Conservation (phyloP, 129 eudicot genomes). For the Chrysanthemum lavandulifolium region DNA sequence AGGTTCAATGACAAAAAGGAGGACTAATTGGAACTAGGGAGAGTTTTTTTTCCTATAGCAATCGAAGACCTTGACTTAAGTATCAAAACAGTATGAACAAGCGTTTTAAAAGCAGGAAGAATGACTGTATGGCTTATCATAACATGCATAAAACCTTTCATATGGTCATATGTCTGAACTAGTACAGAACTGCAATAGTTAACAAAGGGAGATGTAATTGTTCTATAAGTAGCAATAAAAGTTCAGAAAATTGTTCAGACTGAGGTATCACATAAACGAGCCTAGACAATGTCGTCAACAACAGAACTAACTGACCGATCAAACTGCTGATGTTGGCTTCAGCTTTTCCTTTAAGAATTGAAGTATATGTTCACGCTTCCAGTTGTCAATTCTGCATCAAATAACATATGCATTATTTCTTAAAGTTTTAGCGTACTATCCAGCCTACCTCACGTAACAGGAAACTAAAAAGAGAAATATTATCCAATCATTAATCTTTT, state of each 20-base stretch:
- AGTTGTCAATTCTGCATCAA: conserved; percentile 76
- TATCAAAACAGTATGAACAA: background rate
- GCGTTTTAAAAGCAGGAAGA: background rate
- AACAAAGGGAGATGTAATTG: background rate
- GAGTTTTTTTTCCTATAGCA: background rate
- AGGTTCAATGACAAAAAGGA: background rate
- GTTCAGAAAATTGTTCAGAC: background rate
- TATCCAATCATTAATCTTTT: no score
- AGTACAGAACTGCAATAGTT: conserved; percentile 17
- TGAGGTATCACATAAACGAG: background rate
- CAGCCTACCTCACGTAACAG: no score
- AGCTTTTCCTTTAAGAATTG: conserved; percentile 82
- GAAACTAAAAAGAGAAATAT: no score
- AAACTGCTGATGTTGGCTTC: conserved; percentile 52
- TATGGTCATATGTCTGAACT: conserved; percentile 8
- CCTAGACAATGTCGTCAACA: conserved; percentile 16
- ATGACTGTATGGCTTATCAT: background rate
- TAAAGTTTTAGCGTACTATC: conserved; percentile 1
- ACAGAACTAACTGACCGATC: conserved; percentile 20
- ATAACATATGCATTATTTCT: conserved; percentile 7
- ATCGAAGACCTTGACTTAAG: background rate
- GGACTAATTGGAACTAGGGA: background rate
- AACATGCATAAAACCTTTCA: conserved; percentile 23
- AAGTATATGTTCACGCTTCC: conserved; percentile 92
- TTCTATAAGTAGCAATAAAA: conserved; percentile 22